Base-by-base conservation (phyloP, 345 rosid genomes). In the Populus davidiana region DNA sequence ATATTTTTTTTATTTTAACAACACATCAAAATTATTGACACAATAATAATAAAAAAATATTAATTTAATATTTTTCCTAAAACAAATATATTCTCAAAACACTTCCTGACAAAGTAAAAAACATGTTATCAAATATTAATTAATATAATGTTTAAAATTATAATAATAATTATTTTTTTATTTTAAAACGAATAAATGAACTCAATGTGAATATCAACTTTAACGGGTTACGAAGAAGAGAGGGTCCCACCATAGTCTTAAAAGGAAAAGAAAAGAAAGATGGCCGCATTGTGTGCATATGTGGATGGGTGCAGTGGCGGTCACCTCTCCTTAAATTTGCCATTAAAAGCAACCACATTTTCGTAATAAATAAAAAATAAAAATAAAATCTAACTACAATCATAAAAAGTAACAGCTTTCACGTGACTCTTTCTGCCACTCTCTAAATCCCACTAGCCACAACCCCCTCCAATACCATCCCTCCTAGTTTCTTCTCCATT, bases 271-370 rank as follows among this genome's bases (percentile, higher is more conserved):
- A 44, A 44, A 44, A 3, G 10, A 9, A 23, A 23, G 63, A 1
- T 23, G 29, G 64, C 29, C 64, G 23, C 64, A 23, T 59, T 13
- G 12, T 10, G 4, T 8, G 6, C 23, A 11, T 36, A 17, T 50
- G 61, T 65, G 59, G 69, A 8, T 31, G 47, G 67, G 70, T 62
- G 61, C 36, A 0, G 3, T 25, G 12, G 33, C 20, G 47, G 47
- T 56, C 59, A 14, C 56, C 29, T 38, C 75, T 62, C 75, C 80
- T 78, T 71, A 73, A 78, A 38, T 78, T 78, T 78, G 77, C 77
- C 77, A 66, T 10, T 54, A 38, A 73, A 73, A 78, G 81, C 73
- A 72, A 72, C 7, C 36, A 20, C 17, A 3, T 47, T 36, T 54
- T 72, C 43, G 6, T 5, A 8, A 2, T 27, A 16, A 33, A 33